A percentile compares a stretch with the other conserved stretches of the same genome.
These are phyloP conservation scores for Hondaea fermentalgiana DNA, from an alignment of 108 stramenopile species.

Conservation along the genomic window DNA sequence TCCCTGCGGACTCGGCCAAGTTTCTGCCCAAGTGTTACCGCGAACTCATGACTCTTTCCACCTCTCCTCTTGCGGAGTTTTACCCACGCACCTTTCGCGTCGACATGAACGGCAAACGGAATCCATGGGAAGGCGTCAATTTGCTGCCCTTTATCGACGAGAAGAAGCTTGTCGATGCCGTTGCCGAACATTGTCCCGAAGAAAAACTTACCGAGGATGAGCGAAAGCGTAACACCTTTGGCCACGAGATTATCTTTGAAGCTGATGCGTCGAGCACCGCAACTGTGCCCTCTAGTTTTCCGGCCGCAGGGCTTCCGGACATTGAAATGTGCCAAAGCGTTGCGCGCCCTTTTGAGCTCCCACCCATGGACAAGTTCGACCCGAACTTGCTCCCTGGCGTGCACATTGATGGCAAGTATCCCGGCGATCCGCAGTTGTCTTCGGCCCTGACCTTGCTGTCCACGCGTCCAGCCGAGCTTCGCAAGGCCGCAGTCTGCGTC, in stretches of 20 bases:
- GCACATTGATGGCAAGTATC: background rate
- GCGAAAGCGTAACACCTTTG: slow-evolving; percentile 52
- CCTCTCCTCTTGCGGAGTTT: slow-evolving; percentile 70
- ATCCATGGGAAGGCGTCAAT: slow-evolving; percentile 98
- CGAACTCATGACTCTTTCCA: slow-evolving; percentile 76
- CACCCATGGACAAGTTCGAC: background rate
- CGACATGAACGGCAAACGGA: slow-evolving; percentile 95
- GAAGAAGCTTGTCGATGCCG: slow-evolving; percentile 67
- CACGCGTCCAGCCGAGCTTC: background rate
- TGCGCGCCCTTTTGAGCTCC: background rate
- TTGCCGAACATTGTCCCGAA: slow-evolving; percentile 68
- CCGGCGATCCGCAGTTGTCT: background rate
- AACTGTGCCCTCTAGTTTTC: slow-evolving; percentile 64
- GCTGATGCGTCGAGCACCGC: slow-evolving; percentile 62
- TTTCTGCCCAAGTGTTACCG: slow-evolving; percentile 76
- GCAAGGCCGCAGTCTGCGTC: background rate
- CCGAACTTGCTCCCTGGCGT: background rate
- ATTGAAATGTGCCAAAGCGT: slow-evolving; percentile 60
- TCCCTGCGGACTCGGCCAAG: slow-evolving; percentile 77
- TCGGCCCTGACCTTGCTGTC: background rate
- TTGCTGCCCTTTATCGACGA: slow-evolving; percentile 96
- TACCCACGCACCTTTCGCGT: slow-evolving; percentile 78
- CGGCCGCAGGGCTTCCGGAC: slow-evolving; percentile 70
- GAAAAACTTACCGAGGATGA: slow-evolving; percentile 64
- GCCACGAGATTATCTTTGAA: slow-evolving; percentile 63